A percentile compares a stretch with the other conserved stretches of the same genome.
Evolutionary conservation across 1,284 basidiomycete genomes (phyloP).

Genomic region (Apiotrichum montevideense): DNA sequence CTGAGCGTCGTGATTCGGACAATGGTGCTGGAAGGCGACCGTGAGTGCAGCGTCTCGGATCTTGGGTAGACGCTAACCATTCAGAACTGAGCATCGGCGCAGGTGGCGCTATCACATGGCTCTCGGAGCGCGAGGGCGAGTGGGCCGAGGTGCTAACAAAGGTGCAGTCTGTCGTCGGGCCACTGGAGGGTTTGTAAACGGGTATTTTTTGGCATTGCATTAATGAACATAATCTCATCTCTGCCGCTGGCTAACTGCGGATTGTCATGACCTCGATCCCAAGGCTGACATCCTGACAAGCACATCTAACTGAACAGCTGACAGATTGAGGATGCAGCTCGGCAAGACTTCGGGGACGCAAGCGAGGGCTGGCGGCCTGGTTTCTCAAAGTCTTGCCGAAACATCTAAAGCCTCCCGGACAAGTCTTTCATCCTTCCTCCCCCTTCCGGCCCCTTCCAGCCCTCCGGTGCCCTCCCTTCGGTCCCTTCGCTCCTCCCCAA

Average conservation of each 20-base stretch:
- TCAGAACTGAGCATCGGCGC: constrained; percentile 58
- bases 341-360: too few relatives aligned
- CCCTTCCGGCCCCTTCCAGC: too few relatives aligned
- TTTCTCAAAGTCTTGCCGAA: too few relatives aligned
- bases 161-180: constrained; percentile 50
- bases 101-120: constrained; percentile 90
- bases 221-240: not conserved
- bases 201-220: not conserved
- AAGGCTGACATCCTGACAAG: too few relatives aligned
- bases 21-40: constrained; percentile 67
- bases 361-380: too few relatives aligned
- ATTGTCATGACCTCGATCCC: too few relatives aligned
- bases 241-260: too few relatives aligned
- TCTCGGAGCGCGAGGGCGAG: constrained; percentile 78
- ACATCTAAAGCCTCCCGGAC: too few relatives aligned
- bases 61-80: too few relatives aligned
- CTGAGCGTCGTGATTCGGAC: constrained; percentile 96
- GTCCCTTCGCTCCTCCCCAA: not conserved
- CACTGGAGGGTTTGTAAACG: constrained; percentile 15
- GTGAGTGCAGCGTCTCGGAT: constrained; percentile 18
- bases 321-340: too few relatives aligned
- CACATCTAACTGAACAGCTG: too few relatives aligned
- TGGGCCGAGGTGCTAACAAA: constrained; percentile 96
- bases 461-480: not conserved
- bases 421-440: too few relatives aligned